These are phyloP conservation scores for Chloranthus sessilifolius DNA, from an alignment of 164 flowering plant genomes.

Conservation along the genomic window DNA sequence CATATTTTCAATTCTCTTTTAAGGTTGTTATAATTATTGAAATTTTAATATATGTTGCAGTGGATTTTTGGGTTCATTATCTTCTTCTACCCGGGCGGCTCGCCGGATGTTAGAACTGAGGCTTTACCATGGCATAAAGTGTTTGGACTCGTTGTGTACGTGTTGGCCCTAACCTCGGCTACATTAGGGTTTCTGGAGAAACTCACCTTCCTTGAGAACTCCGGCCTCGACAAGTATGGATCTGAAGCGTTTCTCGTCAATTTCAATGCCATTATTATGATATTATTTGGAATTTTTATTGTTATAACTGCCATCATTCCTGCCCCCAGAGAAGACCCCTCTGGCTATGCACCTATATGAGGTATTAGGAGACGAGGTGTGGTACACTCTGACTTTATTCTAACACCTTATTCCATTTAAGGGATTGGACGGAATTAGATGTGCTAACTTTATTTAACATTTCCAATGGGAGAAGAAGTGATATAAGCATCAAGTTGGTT, in stretches of 20 bases:
- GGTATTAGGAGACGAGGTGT: no score
- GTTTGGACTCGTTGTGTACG: constrained; percentile 57
- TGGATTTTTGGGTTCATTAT: constrained; percentile 71
- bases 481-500: no score
- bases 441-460: no score
- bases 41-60: no score
- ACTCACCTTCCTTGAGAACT: constrained; percentile 83
- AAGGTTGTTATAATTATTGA: no score
- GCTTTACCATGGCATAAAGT: constrained; percentile 82
- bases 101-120: constrained; percentile 29
- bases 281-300: constrained; percentile 61
- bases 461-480: no score
- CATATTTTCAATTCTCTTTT: no score
- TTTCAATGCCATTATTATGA: constrained; percentile 63
- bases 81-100: constrained; percentile 80
- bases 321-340: constrained; percentile 29
- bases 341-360: constrained; percentile 51
- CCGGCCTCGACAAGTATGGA: constrained; percentile 68
- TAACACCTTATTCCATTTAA: no score
- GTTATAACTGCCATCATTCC: constrained; percentile 35
- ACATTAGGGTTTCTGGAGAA: constrained; percentile 79
- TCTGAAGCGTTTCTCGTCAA: constrained; percentile 84
- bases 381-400: no score
- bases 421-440: no score
- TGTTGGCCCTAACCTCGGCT: constrained; percentile 60